Evolutionary conservation across 2,329 filamentous ascomycete species (phyloP), one percentile per base, ranked within the genome.

Genomic region (Colletotrichum cuscutae): DNA sequence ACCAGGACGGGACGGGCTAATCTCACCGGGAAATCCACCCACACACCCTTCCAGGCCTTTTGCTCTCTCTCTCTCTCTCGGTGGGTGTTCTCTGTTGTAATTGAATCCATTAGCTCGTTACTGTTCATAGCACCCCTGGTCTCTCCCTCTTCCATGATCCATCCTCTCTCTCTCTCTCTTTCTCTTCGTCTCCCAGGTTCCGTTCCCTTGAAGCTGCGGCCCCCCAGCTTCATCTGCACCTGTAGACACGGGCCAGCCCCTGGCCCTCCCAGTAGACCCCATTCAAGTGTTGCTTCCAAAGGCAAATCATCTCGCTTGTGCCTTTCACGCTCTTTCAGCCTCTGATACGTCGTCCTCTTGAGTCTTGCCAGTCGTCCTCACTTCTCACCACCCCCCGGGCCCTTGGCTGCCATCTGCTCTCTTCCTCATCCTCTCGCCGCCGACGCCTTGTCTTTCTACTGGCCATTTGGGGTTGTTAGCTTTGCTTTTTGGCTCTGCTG

Each of bases 271-370:
- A 35, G 46, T 6, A 74, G 77, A 75, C 78, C 79, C 77, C 77
- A 78, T 80, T 77, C 81, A 77, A 78, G 78, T 74, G 83, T 82
- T 82, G 82, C 82, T 80, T 81, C 83, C 81, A 81, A 81, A 82
- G 82, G 82, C 82, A 84, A 72, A 84, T 86, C 85, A 87, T 87
- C 80, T 88, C 86, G 86, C 85, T 87, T 87, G 84, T 81, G 81
- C 81, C 64, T 82, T 82, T 82, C 82, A 81, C 80, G 80, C 80
- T 80, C 81, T 81, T 81, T 85, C 83, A 85, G 85, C 84, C 82
- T 84, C 82, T 81, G 81, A 82, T 82, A 83, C 83, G 80, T 78
- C 79, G 77, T 49, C 11, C 32, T 35, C 32, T 35, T 35, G 32
- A 35, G 32, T 35, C 24, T 22, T 67, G 8, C 63, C 73, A 26